These are phyloP conservation scores for Boletus huronensis DNA, from an alignment of 768 basidiomycete species.

Conservation along the genomic window DNA sequence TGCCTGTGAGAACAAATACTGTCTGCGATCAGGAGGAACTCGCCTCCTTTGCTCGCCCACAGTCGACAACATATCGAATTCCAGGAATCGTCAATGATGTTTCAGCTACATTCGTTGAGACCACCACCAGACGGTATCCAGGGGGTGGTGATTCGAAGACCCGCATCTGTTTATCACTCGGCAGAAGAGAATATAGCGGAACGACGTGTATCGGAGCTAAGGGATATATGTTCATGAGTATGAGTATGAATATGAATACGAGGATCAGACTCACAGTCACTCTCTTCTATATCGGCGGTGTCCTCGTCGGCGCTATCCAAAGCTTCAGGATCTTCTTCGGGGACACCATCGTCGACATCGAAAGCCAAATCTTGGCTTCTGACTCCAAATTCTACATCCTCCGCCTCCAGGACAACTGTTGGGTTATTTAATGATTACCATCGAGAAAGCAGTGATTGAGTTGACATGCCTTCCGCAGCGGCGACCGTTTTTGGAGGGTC, in stretches of 20 bases:
- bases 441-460: not conserved
- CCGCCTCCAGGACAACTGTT: constrained; percentile 71
- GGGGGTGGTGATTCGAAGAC: constrained; percentile 85
- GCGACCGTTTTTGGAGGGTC: constrained; percentile 15
- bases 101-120: constrained; percentile 95
- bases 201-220: constrained; percentile 92
- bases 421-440: not conserved
- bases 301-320: constrained; percentile 73
- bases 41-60: constrained; percentile 93
- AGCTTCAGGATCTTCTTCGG: constrained; percentile 69
- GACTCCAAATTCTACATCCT: constrained; percentile 72
- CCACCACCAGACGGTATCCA: constrained; percentile 82
- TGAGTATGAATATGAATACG: constrained; percentile 2
- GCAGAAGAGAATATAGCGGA: constrained; percentile 87
- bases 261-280: constrained; percentile 49
- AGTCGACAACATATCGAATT: constrained; percentile 97
- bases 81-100: constrained; percentile 96
- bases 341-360: constrained; percentile 61
- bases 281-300: constrained; percentile 53
- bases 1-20: not conserved
- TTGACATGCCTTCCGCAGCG: constrained; percentile 16
- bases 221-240: not conserved
- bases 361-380: constrained; percentile 50
- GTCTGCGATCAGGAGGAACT: not conserved
- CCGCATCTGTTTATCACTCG: constrained; percentile 92